Evolutionary conservation across 768 basidiomycete genomes (phyloP).

Genomic region (Phaeotremella fagi): DNA sequence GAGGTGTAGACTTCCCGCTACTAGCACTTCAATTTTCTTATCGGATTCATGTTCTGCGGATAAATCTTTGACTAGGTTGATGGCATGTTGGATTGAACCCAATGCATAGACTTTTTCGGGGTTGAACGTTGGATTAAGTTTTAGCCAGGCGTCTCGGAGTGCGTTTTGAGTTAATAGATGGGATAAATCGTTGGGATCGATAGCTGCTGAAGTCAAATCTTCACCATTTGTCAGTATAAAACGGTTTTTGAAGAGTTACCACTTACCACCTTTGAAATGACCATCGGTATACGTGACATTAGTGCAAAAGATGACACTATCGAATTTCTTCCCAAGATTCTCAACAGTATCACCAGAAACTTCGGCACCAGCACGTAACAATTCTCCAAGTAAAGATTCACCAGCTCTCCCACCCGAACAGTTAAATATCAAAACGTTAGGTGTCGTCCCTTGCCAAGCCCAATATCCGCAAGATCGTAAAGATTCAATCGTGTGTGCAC

Average conservation of each 20-base stretch:
- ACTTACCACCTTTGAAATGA: conserved; percentile 79
- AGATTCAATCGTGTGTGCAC: conserved; percentile 91
- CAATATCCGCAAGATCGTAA: conserved; percentile 80
- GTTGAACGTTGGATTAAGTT: conserved; percentile 61
- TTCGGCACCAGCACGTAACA: conserved; percentile 55
- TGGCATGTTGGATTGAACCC: conserved; percentile 82
- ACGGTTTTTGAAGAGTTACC: neutral
- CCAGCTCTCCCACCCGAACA: conserved; percentile 89
- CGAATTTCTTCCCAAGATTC: conserved; percentile 53
- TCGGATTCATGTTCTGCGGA: conserved; percentile 12
- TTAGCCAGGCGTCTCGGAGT: conserved; percentile 68
- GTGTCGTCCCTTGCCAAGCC: conserved; percentile 60
- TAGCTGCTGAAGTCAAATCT: conserved; percentile 75
- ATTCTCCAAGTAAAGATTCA: conserved; percentile 59
- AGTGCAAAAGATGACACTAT: conserved; percentile 87
- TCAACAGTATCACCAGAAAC: conserved; percentile 11
- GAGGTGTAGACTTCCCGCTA: conserved; percentile 86
- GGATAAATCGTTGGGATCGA: conserved; percentile 60
- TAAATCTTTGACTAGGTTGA: conserved; percentile 59
- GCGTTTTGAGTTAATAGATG: conserved; percentile 70
- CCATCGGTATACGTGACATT: conserved; percentile 93
- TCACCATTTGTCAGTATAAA: conserved; percentile 2
- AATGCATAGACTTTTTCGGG: conserved; percentile 65
- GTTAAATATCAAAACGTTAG: conserved; percentile 75
- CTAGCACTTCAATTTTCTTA: conserved; percentile 68